Conservation (phyloP, 306 rosid genomes). For the Cucurbita maxima region DNA sequence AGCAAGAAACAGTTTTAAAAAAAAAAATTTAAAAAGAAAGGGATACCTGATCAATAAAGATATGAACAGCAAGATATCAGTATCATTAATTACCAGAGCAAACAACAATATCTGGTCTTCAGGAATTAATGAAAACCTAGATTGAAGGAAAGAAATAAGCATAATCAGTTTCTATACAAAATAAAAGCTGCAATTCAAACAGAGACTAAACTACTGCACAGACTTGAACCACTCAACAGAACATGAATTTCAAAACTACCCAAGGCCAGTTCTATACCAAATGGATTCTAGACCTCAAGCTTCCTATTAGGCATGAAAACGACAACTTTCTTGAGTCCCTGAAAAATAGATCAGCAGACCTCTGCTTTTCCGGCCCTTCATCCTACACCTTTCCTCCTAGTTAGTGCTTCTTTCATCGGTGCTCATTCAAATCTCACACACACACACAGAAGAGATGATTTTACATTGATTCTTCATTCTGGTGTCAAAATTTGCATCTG, state of each 20-base stretch:
- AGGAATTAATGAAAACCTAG: neutral
- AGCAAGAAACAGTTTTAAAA: neutral
- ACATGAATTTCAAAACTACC: neutral
- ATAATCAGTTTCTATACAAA: neutral
- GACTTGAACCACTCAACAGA: neutral
- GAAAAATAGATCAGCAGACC: neutral
- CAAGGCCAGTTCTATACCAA: neutral
- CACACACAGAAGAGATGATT: neutral
- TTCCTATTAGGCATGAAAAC: neutral
- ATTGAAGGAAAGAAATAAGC: neutral
- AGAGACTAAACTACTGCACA: neutral
- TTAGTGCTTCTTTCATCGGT: neutral
- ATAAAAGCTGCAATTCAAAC: neutral
- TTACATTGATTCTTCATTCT: neutral
- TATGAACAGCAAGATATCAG: too few relatives aligned
- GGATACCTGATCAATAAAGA: neutral
- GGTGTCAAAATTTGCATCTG: neutral
- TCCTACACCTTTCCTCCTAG: neutral
- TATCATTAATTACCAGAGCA: neutral
- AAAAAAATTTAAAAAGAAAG: too few relatives aligned
- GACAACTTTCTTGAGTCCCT: neutral
- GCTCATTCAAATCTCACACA: neutral
- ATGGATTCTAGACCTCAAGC: neutral
- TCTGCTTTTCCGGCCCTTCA: neutral
- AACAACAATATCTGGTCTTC: neutral